Percentiles rank a stretch among this genome's conserved stretches.
These are phyloP conservation scores for Fraxinus quadrangulata DNA, from an alignment of 257 asterid species.

Conservation along the genomic window DNA sequence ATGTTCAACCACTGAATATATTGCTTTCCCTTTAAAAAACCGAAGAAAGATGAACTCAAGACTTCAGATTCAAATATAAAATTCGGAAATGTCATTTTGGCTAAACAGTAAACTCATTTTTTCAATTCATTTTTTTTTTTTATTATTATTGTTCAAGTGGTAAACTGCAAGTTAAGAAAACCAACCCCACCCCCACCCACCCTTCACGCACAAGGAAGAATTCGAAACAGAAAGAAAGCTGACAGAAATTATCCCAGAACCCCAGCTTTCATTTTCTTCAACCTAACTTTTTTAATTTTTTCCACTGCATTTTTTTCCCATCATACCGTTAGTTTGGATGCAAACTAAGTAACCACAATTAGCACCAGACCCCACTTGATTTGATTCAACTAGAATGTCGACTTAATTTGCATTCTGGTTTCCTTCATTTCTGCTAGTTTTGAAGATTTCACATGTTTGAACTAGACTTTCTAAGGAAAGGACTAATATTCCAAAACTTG, in stretches of 20 bases:
- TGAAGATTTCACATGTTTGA: neutral
- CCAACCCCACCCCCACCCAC: slow-evolving; percentile 33
- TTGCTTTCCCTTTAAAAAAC: neutral
- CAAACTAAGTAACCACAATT: slow-evolving; percentile 34
- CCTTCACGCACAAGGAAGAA: slow-evolving; percentile 40
- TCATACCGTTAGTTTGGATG: slow-evolving; percentile 43
- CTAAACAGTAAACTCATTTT: neutral
- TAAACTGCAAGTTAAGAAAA: slow-evolving; percentile 44
- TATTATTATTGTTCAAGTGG: slow-evolving; percentile 12
- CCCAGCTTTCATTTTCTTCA: slow-evolving; percentile 38
- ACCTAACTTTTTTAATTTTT: slow-evolving; percentile 31
- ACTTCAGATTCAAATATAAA: neutral
- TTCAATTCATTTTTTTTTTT: neutral
- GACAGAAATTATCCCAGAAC: slow-evolving; percentile 31
- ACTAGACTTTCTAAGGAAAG: neutral
- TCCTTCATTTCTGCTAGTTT: slow-evolving; percentile 24
- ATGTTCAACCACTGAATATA: neutral
- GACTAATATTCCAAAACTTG: neutral
- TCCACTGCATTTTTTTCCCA: slow-evolving; percentile 23
- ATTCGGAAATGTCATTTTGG: neutral
- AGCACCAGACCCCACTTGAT: slow-evolving; percentile 22
- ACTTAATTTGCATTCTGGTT: slow-evolving; percentile 9
- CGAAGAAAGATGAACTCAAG: neutral
- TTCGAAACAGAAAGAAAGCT: slow-evolving; percentile 6
- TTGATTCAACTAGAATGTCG: neutral